A percentile compares a stretch with the other conserved stretches of the same genome.
These are phyloP conservation scores for Przewalskia tangutica DNA, from an alignment of 257 asterid species.

Conservation along the genomic window DNA sequence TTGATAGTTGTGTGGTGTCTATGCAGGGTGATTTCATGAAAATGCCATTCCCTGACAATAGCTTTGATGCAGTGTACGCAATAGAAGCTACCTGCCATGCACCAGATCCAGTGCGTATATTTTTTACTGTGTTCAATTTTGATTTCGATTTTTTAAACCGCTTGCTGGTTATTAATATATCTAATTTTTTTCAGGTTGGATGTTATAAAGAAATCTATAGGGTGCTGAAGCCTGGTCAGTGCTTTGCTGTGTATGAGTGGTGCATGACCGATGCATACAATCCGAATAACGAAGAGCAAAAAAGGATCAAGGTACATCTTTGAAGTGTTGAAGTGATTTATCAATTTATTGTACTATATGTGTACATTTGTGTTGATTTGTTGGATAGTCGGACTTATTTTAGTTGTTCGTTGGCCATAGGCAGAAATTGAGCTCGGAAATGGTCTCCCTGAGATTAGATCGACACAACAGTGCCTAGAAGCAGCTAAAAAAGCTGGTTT, in stretches of 20 bases:
- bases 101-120: slow-evolving; percentile 68
- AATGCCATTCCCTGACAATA: slow-evolving; percentile 83
- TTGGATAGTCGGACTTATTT: neutral
- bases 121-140: neutral
- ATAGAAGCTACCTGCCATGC: slow-evolving; percentile 99
- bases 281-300: slow-evolving; percentile 70
- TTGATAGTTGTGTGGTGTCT: slow-evolving; percentile 9
- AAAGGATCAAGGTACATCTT: slow-evolving; percentile 62
- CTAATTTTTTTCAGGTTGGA: slow-evolving; percentile 46
- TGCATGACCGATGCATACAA: slow-evolving; percentile 89
- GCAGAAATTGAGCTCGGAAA: slow-evolving; percentile 62
- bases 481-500: slow-evolving; percentile 41
- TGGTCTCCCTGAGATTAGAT: neutral
- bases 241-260: slow-evolving; percentile 98
- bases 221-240: slow-evolving; percentile 93
- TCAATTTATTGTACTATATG: no score
- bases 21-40: slow-evolving; percentile 97
- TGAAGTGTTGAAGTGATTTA: neutral
- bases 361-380: neutral
- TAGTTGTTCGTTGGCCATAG: slow-evolving; percentile 21
- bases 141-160: neutral
- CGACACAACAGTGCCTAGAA: neutral
- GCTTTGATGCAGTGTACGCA: slow-evolving; percentile 89
- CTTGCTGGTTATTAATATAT: neutral
- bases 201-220: slow-evolving; percentile 89